Evolutionary conservation across 768 basidiomycete genomes (phyloP).

Genomic region (Aureoboletus auriporus): DNA sequence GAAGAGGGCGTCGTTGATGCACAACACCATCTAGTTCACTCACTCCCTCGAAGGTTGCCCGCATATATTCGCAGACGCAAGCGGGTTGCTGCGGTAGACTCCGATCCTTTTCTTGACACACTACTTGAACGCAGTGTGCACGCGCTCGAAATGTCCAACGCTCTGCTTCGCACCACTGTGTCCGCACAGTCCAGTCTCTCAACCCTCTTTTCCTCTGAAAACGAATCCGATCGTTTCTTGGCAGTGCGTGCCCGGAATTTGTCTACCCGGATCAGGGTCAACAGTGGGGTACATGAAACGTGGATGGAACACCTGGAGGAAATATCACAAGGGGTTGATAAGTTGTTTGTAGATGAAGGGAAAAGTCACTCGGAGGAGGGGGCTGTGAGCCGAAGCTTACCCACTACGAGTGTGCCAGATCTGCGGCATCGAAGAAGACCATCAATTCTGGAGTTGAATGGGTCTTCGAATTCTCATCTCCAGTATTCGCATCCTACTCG

Average conservation of each 20-base stretch:
- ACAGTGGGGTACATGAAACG: conserved; percentile 40
- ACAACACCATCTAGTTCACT: conserved; percentile 25
- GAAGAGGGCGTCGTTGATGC: conserved; percentile 19
- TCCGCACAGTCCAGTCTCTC: conserved; percentile 59
- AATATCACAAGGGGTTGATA: conserved; percentile 61
- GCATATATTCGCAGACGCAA: conserved; percentile 24
- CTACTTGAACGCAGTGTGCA: conserved; percentile 78
- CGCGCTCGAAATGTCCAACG: conserved; percentile 83
- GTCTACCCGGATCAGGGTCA: conserved; percentile 47
- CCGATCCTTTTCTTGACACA: conserved; percentile 68
- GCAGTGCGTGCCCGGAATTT: conserved; percentile 50
- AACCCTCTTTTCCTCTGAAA: conserved; percentile 46
- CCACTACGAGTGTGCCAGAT: conserved; percentile 32
- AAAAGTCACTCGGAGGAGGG: conserved; percentile 14
- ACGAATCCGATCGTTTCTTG: conserved; percentile 40
- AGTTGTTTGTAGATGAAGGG: conserved; percentile 39
- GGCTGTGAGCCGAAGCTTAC: conserved; percentile 44
- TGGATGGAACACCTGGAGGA: conserved; percentile 71
- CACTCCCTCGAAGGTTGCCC: conserved; percentile 32
- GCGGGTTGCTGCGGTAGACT: conserved; percentile 20
- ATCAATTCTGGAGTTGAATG: conserved; percentile 39
- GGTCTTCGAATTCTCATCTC: conserved; percentile 34
- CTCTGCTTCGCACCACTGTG: conserved; percentile 70
- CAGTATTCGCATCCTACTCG: conserved; percentile 51
- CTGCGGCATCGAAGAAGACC: conserved; percentile 40